Conservation (phyloP, 1,284 basidiomycete species). For the Megacollybia platyphylla region DNA sequence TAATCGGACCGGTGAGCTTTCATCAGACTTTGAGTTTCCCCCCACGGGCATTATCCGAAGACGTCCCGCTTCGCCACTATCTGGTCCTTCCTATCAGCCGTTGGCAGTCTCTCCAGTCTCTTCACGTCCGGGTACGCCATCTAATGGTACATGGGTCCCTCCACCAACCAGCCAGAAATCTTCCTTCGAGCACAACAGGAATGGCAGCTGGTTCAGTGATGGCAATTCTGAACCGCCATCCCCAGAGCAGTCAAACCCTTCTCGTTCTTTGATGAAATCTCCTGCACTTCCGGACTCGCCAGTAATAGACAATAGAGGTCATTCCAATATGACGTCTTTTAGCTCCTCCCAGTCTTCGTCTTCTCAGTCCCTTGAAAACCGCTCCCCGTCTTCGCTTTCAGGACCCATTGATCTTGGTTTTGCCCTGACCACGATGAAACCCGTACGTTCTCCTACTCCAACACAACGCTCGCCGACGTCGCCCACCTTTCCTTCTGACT, state of each 20-base stretch:
- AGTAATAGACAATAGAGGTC: constrained; percentile 21
- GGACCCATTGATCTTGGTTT: constrained; percentile 39
- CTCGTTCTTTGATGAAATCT: constrained; percentile 35
- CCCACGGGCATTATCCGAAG: constrained; percentile 40
- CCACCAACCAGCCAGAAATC: constrained; percentile 17
- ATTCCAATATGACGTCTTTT: constrained; percentile 9
- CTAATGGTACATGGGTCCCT: constrained; percentile 54
- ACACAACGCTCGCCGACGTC: constrained; percentile 45
- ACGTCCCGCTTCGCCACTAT: constrained; percentile 55
- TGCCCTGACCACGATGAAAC: constrained; percentile 23
- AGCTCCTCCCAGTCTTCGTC: constrained; percentile 10
- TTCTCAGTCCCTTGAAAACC: constrained; percentile 18
- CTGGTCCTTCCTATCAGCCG: constrained; percentile 45
- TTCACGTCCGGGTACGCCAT: constrained; percentile 59
- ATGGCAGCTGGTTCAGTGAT: constrained; percentile 45
- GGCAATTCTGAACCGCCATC: constrained; percentile 22
- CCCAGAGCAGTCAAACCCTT: constrained; percentile 26
- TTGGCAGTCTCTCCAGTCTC: constrained; percentile 25
- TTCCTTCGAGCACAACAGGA: constrained; percentile 36
- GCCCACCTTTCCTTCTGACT: constrained; percentile 31
- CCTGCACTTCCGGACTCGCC: constrained; percentile 50
- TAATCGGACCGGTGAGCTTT: constrained; percentile 20
- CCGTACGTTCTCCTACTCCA: constrained; percentile 49
- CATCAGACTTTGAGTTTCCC: constrained; percentile 31
- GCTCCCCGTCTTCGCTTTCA: constrained; percentile 38